Evolutionary conservation across 2,329 filamentous ascomycete genomes (phyloP).

Genomic region (Colletotrichum musae): DNA sequence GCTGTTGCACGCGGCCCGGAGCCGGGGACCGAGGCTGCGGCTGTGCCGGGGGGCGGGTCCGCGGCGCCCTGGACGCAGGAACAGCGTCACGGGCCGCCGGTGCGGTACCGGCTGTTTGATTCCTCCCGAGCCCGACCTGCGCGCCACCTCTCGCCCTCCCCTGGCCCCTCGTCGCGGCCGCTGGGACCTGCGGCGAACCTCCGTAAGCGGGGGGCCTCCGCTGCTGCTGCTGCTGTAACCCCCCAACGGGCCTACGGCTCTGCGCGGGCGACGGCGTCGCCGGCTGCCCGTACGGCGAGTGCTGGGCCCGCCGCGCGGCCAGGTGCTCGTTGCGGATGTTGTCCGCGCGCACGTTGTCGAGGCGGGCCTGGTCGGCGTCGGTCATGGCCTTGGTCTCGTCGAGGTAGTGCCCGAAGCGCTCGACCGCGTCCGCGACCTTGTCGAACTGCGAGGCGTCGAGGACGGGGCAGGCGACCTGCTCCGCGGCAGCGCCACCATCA

Average conservation of each 20-base stretch:
- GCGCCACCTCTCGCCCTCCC: not conserved
- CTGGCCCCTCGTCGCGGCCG: too few species aligned
- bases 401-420: slow-evolving; percentile 12
- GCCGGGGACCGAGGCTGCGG: not conserved
- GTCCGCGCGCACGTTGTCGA: not conserved
- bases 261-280: not conserved
- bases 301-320: not conserved
- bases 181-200: not conserved
- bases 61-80: too few species aligned
- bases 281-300: not conserved
- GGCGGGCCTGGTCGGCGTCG: slow-evolving; percentile 10
- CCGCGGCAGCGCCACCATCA: not conserved
- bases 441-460: slow-evolving; percentile 1
- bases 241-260: not conserved
- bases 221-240: not conserved
- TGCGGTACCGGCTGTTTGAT: too few species aligned
- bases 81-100: too few species aligned
- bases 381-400: slow-evolving; percentile 1
- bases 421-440: slow-evolving; percentile 5
- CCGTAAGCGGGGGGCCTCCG: not conserved
- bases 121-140: too few species aligned
- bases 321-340: not conserved
- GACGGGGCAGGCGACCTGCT: not conserved
- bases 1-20: too few species aligned
- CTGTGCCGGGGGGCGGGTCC: not conserved